These are phyloP conservation scores for Vitis hybrid DNA, from an alignment of 177 flowering plant species.

Conservation along the genomic window DNA sequence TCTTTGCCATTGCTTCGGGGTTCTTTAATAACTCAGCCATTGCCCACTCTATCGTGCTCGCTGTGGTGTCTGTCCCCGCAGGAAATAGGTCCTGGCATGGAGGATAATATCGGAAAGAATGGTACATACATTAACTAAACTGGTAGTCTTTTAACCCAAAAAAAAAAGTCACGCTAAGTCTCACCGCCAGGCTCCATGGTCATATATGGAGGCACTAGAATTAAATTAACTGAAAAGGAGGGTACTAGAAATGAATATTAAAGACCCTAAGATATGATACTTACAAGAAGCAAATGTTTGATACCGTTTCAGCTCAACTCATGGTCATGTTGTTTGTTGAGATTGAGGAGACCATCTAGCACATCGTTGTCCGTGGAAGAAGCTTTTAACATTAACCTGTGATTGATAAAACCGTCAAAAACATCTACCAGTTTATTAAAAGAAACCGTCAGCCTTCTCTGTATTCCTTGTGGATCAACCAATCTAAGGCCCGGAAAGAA, in stretches of 20 bases:
- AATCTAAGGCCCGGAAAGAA: slow-evolving; percentile 24
- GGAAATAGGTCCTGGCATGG: too few relatives aligned
- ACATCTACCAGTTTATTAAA: neutral
- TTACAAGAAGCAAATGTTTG: slow-evolving; percentile 13
- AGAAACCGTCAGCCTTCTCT: neutral
- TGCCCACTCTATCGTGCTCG: slow-evolving; percentile 10
- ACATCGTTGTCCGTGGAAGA: slow-evolving; percentile 8
- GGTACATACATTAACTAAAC: too few relatives aligned
- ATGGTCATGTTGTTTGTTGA: slow-evolving; percentile 2
- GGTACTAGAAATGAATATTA: too few relatives aligned
- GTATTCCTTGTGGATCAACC: slow-evolving; percentile 30
- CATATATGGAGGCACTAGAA: too few relatives aligned
- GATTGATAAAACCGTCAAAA: slow-evolving; percentile 20
- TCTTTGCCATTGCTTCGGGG: neutral
- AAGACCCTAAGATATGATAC: too few relatives aligned
- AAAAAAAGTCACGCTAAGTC: too few relatives aligned
- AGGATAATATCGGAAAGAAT: too few relatives aligned
- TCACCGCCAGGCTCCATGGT: too few relatives aligned
- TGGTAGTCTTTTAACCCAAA: too few relatives aligned
- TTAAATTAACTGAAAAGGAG: too few relatives aligned
- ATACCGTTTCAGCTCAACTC: neutral
- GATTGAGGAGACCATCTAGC: slow-evolving; percentile 25
- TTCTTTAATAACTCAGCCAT: too few relatives aligned
- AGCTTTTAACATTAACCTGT: slow-evolving; percentile 1
- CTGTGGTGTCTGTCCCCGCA: slow-evolving; percentile 9